Conservation (phyloP, 2,329 filamentous ascomycete species). For the Pseudopyricularia cyperi region DNA sequence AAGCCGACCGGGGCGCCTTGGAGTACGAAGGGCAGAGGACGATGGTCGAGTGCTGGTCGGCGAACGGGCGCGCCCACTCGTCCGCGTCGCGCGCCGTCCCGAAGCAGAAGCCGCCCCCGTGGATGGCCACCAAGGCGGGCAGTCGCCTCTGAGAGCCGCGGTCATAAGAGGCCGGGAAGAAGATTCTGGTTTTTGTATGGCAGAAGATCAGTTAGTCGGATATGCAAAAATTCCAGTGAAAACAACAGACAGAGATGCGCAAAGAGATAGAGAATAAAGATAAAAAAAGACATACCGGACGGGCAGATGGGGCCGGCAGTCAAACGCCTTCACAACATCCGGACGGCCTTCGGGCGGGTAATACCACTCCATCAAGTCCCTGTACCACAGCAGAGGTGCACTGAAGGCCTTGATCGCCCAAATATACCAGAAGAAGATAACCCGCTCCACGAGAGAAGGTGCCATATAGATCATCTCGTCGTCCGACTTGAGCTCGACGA, state of each 20-base stretch:
- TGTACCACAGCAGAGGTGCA: conserved; percentile 8
- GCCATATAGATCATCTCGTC: not conserved
- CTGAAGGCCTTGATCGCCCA: not conserved
- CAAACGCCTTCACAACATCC: conserved; percentile 20
- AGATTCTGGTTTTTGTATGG: conserved; percentile 17
- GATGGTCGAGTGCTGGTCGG: conserved; percentile 23
- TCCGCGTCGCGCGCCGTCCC: conserved; percentile 30
- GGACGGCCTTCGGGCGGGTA: conserved; percentile 14
- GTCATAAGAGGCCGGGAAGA: conserved; percentile 23
- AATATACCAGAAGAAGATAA: not conserved
- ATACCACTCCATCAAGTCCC: conserved; percentile 15
- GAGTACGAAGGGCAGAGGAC: conserved; percentile 35
- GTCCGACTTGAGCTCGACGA: not conserved
- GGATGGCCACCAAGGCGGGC: conserved; percentile 34
- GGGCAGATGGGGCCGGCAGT: conserved; percentile 17
- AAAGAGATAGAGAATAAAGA: not conserved
- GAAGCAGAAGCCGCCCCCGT: conserved; percentile 37
- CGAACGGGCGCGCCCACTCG: conserved; percentile 29
- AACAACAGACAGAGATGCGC: too few relatives aligned
- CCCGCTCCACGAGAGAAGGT: not conserved
- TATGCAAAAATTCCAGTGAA: too few relatives aligned
- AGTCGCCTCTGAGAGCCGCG: conserved; percentile 13
- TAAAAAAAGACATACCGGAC: conserved; percentile 14
- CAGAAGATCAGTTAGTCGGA: too few relatives aligned
- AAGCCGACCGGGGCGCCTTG: conserved; percentile 29